Evolutionary conservation across 2,329 filamentous ascomycete species (phyloP).

Genomic region (Cladophialophora yegresii): DNA sequence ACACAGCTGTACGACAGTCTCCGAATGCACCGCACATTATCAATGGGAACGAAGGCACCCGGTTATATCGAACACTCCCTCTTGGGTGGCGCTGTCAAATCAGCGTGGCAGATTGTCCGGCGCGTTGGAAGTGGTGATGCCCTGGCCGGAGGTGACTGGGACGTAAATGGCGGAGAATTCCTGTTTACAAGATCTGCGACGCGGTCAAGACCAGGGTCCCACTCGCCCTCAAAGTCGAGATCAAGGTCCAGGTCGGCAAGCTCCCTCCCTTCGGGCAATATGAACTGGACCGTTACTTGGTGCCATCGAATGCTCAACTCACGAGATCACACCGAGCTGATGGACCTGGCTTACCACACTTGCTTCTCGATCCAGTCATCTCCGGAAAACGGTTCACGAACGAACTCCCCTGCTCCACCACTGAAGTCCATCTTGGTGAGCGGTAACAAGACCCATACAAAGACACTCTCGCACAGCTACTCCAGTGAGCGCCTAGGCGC

Average conservation of each 20-base stretch:
- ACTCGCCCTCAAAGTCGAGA: slow-evolving; percentile 5
- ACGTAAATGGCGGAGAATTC: slow-evolving; percentile 76
- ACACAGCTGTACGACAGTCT: slow-evolving; percentile 66
- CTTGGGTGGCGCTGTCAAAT: slow-evolving; percentile 50
- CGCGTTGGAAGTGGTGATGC: slow-evolving; percentile 60
- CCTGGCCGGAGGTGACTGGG: slow-evolving; percentile 64
- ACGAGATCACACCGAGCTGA: slow-evolving; percentile 73
- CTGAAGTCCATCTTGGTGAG: slow-evolving; percentile 25
- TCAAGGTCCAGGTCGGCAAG: slow-evolving; percentile 9
- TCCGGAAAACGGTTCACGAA: slow-evolving; percentile 8
- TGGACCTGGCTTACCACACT: slow-evolving; percentile 56
- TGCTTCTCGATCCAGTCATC: slow-evolving; percentile 15
- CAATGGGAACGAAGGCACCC: slow-evolving; percentile 60
- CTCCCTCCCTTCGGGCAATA: slow-evolving; percentile 26
- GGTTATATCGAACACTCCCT: slow-evolving; percentile 63
- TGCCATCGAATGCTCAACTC: slow-evolving; percentile 80
- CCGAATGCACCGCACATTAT: slow-evolving; percentile 67
- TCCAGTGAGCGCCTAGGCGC: slow-evolving; percentile 20
- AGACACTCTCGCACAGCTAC: slow-evolving; percentile 14
- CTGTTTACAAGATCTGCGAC: slow-evolving; percentile 56
- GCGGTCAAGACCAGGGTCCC: slow-evolving; percentile 32
- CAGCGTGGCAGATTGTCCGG: slow-evolving; percentile 60
- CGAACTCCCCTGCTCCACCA: slow-evolving; percentile 8
- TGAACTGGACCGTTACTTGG: slow-evolving; percentile 68
- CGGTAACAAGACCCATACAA: slow-evolving; percentile 11